Conservation (phyloP, 1,284 basidiomycete species). For the Puccinia horiana region DNA sequence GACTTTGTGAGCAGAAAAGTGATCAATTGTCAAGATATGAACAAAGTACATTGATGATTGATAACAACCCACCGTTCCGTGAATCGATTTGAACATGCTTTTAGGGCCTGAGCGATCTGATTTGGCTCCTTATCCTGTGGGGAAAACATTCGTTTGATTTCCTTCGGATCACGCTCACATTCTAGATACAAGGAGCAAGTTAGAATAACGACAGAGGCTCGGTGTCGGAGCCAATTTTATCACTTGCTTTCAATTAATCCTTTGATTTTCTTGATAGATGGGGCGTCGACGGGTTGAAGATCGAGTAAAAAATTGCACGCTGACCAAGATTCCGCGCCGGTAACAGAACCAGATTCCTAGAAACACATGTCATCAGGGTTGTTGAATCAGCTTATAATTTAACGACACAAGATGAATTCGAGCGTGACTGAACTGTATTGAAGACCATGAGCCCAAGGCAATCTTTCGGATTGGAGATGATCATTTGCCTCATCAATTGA, state of each 20-base stretch:
- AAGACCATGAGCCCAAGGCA: slow-evolving; percentile 35
- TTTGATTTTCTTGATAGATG: slow-evolving; percentile 31
- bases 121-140: slow-evolving; percentile 7
- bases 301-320: slow-evolving; percentile 26
- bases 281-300: slow-evolving; percentile 21
- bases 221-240: not conserved
- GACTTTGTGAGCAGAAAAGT: not conserved
- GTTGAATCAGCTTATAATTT: not conserved
- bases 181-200: not conserved
- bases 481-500: slow-evolving; percentile 35
- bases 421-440: slow-evolving; percentile 31
- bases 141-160: not conserved
- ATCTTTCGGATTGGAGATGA: slow-evolving; percentile 39
- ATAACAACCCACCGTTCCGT: slow-evolving; percentile 1
- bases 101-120: slow-evolving; percentile 16
- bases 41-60: not conserved
- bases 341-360: slow-evolving; percentile 33
- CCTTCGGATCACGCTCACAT: slow-evolving; percentile 26
- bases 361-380: not conserved
- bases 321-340: slow-evolving; percentile 1
- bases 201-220: not conserved
- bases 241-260: slow-evolving; percentile 29
- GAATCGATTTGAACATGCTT: slow-evolving; percentile 28
- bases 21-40: not conserved
- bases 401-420: not conserved